These are phyloP conservation scores for Magnaporthiopsis incrustans DNA, from an alignment of 2,329 filamentous ascomycete species.

Conservation along the genomic window DNA sequence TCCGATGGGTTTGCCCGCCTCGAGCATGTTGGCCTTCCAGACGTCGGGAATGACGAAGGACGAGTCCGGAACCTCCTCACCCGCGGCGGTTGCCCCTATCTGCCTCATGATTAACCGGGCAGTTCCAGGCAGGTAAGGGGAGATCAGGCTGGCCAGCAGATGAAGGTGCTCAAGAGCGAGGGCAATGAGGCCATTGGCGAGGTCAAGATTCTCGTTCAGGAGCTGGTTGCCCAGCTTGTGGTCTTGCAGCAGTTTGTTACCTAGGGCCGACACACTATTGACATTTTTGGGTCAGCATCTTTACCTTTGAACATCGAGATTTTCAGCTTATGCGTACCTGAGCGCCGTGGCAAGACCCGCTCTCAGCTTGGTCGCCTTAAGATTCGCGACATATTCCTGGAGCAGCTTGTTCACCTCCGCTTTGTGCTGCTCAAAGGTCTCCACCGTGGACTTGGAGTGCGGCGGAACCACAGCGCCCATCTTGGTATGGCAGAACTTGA, in stretches of 20 bases:
- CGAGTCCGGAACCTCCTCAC: not conserved
- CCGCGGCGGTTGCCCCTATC: constrained; percentile 32
- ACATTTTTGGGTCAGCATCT: not conserved
- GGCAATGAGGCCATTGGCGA: constrained; percentile 55
- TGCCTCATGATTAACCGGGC: constrained; percentile 69
- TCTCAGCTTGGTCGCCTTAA: constrained; percentile 66
- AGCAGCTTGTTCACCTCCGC: constrained; percentile 56
- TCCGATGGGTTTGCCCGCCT: constrained; percentile 72
- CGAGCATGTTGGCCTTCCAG: constrained; percentile 55
- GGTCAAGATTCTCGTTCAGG: constrained; percentile 44
- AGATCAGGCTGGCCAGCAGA: constrained; percentile 69
- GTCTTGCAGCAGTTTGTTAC: constrained; percentile 41
- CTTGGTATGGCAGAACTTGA: constrained; percentile 64
- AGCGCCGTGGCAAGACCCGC: constrained; percentile 57
- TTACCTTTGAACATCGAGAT: constrained; percentile 11
- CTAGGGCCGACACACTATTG: constrained; percentile 43
- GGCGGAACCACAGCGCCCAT: constrained; percentile 56
- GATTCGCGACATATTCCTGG: constrained; percentile 56
- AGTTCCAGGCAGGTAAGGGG: constrained; percentile 81
- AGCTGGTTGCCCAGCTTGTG: constrained; percentile 34
- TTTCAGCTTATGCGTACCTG: constrained; percentile 45
- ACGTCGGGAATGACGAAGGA: constrained; percentile 51
- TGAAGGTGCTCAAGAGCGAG: constrained; percentile 78
- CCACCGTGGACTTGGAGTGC: constrained; percentile 4
- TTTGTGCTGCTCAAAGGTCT: constrained; percentile 2